Evolutionary conservation across 208 protist genomes (phyloP).

Genomic region (Spongospora subterranea): DNA sequence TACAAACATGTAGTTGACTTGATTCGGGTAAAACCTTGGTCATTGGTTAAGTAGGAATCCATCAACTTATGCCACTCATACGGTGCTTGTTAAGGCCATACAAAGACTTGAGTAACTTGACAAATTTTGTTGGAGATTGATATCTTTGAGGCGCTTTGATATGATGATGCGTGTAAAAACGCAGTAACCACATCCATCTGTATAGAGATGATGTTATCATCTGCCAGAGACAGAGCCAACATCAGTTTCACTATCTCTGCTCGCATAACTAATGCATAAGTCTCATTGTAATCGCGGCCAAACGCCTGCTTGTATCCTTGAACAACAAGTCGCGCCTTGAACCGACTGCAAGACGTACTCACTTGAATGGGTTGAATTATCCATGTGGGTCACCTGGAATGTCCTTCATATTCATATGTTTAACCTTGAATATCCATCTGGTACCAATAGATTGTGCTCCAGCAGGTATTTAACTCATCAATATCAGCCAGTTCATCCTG

Average conservation of each 20-base stretch:
- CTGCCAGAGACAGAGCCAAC: neutral
- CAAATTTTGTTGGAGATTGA: neutral
- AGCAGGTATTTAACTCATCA: too few relatives aligned
- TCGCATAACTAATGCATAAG: conserved; percentile 15
- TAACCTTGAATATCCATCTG: neutral
- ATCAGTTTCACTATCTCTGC: conserved; percentile 3
- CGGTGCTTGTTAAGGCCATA: conserved; percentile 49
- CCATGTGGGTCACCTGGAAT: neutral
- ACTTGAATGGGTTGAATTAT: neutral
- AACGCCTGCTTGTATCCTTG: neutral
- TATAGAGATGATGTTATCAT: neutral
- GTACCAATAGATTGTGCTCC: neutral
- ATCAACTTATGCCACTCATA: neutral
- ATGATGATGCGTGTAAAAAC: conserved; percentile 21
- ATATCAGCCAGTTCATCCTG: too few relatives aligned
- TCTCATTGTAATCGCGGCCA: conserved; percentile 6
- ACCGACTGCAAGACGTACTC: neutral
- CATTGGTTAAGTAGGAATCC: neutral
- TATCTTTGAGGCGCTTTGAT: neutral
- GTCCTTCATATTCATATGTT: neutral
- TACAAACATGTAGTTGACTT: conserved; percentile 27
- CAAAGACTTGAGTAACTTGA: neutral
- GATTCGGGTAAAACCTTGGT: neutral
- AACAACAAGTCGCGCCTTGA: conserved; percentile 33
- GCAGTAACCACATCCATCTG: conserved; percentile 46